Conservation (phyloP, 2,329 filamentous ascomycete genomes). For the Aspergillus persii region DNA sequence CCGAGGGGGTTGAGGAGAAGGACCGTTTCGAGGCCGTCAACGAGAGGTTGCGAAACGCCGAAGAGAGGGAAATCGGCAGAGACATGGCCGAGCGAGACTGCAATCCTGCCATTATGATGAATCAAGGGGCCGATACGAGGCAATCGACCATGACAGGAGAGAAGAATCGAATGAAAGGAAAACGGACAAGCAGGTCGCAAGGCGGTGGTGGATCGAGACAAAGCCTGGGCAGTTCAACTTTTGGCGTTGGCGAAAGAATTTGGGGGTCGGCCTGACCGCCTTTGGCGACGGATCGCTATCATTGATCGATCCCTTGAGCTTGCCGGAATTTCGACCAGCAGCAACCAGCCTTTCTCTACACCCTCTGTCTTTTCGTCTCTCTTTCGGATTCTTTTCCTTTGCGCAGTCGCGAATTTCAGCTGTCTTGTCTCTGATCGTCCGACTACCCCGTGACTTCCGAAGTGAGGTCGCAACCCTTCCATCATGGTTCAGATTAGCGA, state of each 20-base stretch:
- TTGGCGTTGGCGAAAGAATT: constrained; percentile 28
- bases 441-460: constrained; percentile 18
- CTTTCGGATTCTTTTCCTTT: not conserved
- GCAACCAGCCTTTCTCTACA: constrained; percentile 13
- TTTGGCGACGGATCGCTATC: constrained; percentile 21
- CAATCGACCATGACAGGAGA: constrained; percentile 16
- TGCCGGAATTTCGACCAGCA: constrained; percentile 34
- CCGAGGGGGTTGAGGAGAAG: constrained; percentile 37
- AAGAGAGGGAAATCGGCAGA: constrained; percentile 34
- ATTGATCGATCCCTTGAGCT: constrained; percentile 32
- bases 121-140: constrained; percentile 6
- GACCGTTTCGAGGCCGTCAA: constrained; percentile 35
- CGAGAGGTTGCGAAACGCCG: constrained; percentile 40
- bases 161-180: not conserved
- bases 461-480: constrained; percentile 25
- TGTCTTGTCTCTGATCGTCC: not conserved
- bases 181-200: not conserved
- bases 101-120: constrained; percentile 31
- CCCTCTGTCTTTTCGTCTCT: constrained; percentile 5
- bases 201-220: constrained; percentile 1
- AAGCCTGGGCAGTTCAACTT: constrained; percentile 14
- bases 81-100: constrained; percentile 30
- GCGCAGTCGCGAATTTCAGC: not conserved
- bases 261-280: constrained; percentile 36
- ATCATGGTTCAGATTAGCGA: constrained; percentile 87